Evolutionary conservation across 2,329 filamentous ascomycete species (phyloP), one percentile per base, ranked within the genome.

Genomic region (Phialophora verrucosa): DNA sequence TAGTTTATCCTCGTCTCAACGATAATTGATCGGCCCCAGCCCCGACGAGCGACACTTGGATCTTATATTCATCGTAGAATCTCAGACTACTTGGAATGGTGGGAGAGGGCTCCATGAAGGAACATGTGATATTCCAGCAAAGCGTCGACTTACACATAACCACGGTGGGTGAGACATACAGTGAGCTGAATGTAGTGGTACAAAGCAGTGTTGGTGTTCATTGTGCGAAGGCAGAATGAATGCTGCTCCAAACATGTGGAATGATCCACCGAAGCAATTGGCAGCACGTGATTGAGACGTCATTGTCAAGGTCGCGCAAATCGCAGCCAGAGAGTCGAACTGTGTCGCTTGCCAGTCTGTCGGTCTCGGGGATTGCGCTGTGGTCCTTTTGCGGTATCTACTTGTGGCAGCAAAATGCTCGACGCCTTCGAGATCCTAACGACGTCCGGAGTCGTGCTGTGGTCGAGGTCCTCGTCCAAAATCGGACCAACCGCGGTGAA

Each of bases 381-480:
- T 53, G 20, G 27, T 10, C 20, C 11, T 53, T 12, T 23, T 31
- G 53, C 29, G 53, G 14, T 32, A 17, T 55, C n/a, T 7, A 1
- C 5, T 51, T 12, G 27, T 14, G 25, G 11, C 53, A 31, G 31
- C 59, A 61, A 53, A 5, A 98, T 98, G 94, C 82, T 99, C 80
- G 95, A 99, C 82, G 90, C 91, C 17, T 99, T 99, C 78, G 94
- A 99, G 80, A 95, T 99, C 72, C 81, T 99, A 68, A 97, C 94
- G 67, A 96, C 94, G 44, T 96, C 93, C 3, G 95, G 95, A 64
- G 93, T 99, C 69, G 95, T 99, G 65, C 87, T 99, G 63, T 99
- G 95, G 95, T 97, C 94, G 68, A 90, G 91, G 77, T 90, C 88
- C 29, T 97, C 94, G 78, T 88, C 90, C 62, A 85, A 90, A 1